Conservation (phyloP, 257 asterid genomes). For the Mitragyna speciosa region DNA sequence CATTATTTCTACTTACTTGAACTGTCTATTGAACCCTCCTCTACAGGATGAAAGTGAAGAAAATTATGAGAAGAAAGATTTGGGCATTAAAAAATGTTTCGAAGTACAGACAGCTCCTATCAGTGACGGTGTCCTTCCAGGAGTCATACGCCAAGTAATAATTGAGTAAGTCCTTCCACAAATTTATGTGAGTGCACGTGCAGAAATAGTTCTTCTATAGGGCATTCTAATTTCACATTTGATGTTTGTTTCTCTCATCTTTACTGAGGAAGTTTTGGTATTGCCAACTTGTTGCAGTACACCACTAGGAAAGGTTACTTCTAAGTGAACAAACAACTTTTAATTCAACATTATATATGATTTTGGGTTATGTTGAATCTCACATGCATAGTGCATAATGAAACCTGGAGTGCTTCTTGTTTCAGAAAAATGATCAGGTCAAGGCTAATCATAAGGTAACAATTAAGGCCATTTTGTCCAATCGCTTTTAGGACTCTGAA, state of each 20-base stretch:
- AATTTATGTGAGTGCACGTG: neutral
- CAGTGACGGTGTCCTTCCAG: constrained; percentile 82
- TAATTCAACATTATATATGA: neutral
- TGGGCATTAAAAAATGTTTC: constrained; percentile 27
- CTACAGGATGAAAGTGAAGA: constrained; percentile 49
- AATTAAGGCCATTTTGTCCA: neutral
- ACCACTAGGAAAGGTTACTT: neutral
- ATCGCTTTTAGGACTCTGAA: neutral
- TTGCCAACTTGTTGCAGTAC: neutral
- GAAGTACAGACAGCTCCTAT: constrained; percentile 88
- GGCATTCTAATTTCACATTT: neutral
- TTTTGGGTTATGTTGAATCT: neutral
- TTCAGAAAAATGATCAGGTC: neutral
- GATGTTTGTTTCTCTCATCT: neutral
- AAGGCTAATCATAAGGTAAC: neutral
- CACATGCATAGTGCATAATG: neutral
- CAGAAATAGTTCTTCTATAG: neutral
- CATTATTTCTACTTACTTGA: neutral
- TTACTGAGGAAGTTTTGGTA: neutral
- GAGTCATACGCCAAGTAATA: constrained; percentile 83
- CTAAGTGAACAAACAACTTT: neutral
- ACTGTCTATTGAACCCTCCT: constrained; percentile 12
- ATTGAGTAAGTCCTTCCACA: constrained; percentile 49
- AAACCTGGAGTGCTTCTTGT: neutral
- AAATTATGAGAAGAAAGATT: constrained; percentile 27